Conservation (phyloP, 352 stramenopile species). For the Phytophthora agathidicida region DNA sequence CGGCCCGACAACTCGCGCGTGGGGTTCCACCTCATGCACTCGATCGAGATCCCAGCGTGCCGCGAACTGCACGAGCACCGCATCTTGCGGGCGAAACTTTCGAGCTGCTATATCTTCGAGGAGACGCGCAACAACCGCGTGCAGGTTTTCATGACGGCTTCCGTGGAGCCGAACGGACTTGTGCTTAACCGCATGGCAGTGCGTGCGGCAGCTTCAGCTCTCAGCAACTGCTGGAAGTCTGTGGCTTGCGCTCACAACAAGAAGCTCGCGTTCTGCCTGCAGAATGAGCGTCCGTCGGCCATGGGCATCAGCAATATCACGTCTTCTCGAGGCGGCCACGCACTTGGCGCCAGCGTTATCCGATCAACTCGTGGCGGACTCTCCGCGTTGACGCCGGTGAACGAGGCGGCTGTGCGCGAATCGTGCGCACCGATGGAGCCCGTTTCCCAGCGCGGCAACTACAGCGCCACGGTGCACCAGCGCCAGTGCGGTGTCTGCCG, state of each 20-base stretch:
- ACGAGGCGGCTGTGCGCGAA: slow-evolving; percentile 27
- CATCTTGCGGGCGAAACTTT: slow-evolving; percentile 55
- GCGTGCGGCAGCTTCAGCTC: slow-evolving; percentile 39
- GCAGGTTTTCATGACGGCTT: slow-evolving; percentile 69
- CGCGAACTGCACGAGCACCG: slow-evolving; percentile 42
- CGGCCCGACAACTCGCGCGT: slow-evolving; percentile 52
- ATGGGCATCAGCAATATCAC: slow-evolving; percentile 4
- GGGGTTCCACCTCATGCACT: slow-evolving; percentile 65
- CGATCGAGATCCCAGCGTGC: slow-evolving; percentile 43
- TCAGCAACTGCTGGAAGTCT: slow-evolving; percentile 72
- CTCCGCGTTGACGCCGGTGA: slow-evolving; percentile 32
- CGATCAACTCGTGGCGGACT: slow-evolving; percentile 26
- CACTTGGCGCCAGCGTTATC: slow-evolving; percentile 8
- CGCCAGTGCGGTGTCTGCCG: slow-evolving; percentile 46
- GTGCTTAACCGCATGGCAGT: slow-evolving; percentile 53
- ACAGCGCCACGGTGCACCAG: slow-evolving; percentile 15
- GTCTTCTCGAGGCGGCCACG: slow-evolving; percentile 11
- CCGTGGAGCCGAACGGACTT: slow-evolving; percentile 51
- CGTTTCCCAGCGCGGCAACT: slow-evolving; percentile 34
- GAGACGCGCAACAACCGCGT: slow-evolving; percentile 55
- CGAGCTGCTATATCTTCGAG: slow-evolving; percentile 62
- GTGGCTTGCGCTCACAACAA: slow-evolving; percentile 71
- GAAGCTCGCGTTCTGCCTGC: slow-evolving; percentile 65
- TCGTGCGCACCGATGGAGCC: slow-evolving; percentile 20
- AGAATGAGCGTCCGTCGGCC: slow-evolving; percentile 42